Base-by-base conservation (phyloP, 352 stramenopile species). In the Phytopythium oedochilum region DNA sequence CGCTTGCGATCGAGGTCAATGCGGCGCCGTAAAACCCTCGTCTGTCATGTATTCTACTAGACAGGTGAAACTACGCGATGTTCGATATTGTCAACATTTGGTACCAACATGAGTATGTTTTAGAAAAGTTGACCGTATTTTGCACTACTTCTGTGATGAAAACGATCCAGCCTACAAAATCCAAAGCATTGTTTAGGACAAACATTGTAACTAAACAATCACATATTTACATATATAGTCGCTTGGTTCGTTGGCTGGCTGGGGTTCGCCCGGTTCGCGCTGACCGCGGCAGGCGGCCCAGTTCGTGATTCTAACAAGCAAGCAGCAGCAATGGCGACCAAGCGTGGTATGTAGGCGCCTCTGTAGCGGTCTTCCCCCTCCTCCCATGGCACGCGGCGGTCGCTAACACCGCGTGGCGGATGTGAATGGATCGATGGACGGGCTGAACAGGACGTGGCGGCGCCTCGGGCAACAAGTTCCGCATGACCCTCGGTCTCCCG, bases 401-500 rank as follows among this genome's bases (percentile, higher is more conserved):
- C 23, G 20, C 40, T 25, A 31, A 18, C 50, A 14, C 29, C 47
- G 51, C 12, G 31, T 11, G 25, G 43, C 18, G 29, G 15, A 32
- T 59, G 45, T 45, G n/a, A 5, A 1, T 55, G 28, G 51, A 3
- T 59, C 31, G 55, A 1, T 55, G 28, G 51, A 3, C 57, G 36
- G 55, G 35, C 29, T 28, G 17, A 36, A 47, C 63, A 95, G 96
- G 97, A 97, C 92, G 96, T 83, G 92, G 94, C 67, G 83, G 90
- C 86, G 94, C 96, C 79, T 96, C 96, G 68, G 97, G 96, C 81
- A 98, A 98, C 86, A 99, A 99, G 83, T 98, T 99, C 86, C 94
- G 90, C 60, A 99, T 99, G 79, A 98, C 96, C 57, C 91, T 99
- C 53, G 97, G 97, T 99, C 94, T 99, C 34, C 97, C 97, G 59